Conservation (phyloP, 441 rosid genomes). For the Cnidoscolus chayamansa region DNA sequence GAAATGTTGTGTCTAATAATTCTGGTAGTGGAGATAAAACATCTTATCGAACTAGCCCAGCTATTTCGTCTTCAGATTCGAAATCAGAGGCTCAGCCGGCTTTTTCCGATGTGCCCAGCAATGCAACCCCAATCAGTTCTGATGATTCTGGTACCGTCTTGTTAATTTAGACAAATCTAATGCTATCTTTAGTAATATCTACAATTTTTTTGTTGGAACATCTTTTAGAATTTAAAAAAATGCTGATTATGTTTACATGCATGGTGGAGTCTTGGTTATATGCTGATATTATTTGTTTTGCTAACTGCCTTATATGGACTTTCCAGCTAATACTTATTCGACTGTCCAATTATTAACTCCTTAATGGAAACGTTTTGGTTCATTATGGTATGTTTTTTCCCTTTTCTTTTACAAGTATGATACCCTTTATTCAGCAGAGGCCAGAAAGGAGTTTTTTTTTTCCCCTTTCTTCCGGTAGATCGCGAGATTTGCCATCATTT, state of each 20-base stretch:
- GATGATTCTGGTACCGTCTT: constrained; percentile 42
- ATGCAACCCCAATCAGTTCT: constrained; percentile 30
- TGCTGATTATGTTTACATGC: constrained; percentile 3
- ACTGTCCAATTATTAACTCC: not conserved
- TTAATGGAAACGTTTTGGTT: not conserved
- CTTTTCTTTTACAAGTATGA: not conserved
- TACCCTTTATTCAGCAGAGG: not conserved
- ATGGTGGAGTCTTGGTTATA: constrained; percentile 6
- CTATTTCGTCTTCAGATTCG: constrained; percentile 24
- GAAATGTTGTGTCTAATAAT: not conserved
- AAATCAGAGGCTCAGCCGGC: constrained; percentile 20
- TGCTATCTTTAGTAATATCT: constrained; percentile 1
- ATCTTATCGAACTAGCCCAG: constrained; percentile 26
- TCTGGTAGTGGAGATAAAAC: constrained; percentile 24
- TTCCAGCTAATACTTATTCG: not conserved
- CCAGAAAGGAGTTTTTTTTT: not conserved
- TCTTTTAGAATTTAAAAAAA: not conserved
- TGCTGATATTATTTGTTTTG: constrained; percentile 9
- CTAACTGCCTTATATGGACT: constrained; percentile 1
- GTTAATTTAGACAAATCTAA: constrained; percentile 1
- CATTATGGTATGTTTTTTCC: not conserved
- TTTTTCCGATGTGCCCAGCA: constrained; percentile 22
- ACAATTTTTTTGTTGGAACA: not conserved
- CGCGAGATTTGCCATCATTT: not conserved
- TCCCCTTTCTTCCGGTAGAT: not conserved